These are phyloP conservation scores for Pythium biforme DNA, from an alignment of 352 stramenopile species.

Conservation along the genomic window DNA sequence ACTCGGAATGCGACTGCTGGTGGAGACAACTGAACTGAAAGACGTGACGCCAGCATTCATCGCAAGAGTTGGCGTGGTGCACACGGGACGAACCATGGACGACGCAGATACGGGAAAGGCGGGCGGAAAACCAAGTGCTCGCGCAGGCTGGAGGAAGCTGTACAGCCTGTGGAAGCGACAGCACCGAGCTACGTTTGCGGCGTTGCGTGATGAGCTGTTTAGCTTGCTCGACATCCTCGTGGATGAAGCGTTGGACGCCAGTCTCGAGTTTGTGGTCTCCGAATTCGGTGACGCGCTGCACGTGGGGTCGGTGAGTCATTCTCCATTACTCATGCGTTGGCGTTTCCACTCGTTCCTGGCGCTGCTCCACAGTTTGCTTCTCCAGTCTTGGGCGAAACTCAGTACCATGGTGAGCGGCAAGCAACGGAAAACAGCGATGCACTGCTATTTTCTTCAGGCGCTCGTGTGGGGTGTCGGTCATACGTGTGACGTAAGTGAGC, in stretches of 20 bases:
- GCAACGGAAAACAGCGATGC: conserved; percentile 51
- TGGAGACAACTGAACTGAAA: conserved; percentile 52
- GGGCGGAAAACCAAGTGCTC: not conserved
- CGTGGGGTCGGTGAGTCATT: not conserved
- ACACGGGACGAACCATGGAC: conserved; percentile 15
- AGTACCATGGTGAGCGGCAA: conserved; percentile 56
- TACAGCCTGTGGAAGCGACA: conserved; percentile 50
- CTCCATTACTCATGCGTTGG: conserved; percentile 5
- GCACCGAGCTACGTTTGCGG: conserved; percentile 29
- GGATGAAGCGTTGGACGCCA: conserved; percentile 40
- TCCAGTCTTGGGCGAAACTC: conserved; percentile 57
- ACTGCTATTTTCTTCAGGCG: conserved; percentile 70
- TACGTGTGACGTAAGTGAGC: conserved; percentile 43
- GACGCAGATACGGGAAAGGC: not conserved
- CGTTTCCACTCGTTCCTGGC: conserved; percentile 32
- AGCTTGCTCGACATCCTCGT: conserved; percentile 39
- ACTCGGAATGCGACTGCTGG: conserved; percentile 36
- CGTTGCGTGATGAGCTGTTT: conserved; percentile 38
- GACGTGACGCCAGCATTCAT: conserved; percentile 57
- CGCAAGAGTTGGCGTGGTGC: conserved; percentile 40
- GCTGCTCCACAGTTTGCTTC: conserved; percentile 52
- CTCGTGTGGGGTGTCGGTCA: conserved; percentile 71
- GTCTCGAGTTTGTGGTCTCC: conserved; percentile 39
- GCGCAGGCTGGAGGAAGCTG: conserved; percentile 26
- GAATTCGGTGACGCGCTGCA: conserved; percentile 37